Evolutionary conservation across 2,329 filamentous ascomycete species (phyloP).

Genomic region (Neonectria ditissima): DNA sequence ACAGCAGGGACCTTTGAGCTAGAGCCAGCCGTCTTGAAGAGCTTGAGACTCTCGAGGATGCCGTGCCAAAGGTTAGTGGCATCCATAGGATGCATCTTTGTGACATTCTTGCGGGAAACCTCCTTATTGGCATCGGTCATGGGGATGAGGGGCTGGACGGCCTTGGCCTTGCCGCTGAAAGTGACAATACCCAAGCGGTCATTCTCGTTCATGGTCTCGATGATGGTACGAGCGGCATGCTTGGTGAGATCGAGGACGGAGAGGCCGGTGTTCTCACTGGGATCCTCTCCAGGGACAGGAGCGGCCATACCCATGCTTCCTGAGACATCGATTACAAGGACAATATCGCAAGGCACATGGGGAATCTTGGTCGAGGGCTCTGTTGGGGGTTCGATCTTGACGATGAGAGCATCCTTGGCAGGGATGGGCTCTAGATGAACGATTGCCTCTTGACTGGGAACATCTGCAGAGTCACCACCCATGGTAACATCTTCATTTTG

Average conservation of each 20-base stretch:
- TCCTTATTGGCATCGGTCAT: conserved; percentile 63
- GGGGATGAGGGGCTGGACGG: conserved; percentile 58
- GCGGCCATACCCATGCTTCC: conserved; percentile 65
- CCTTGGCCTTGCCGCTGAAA: conserved; percentile 57
- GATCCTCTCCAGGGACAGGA: conserved; percentile 57
- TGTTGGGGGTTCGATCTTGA: conserved; percentile 60
- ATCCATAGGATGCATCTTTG: conserved; percentile 52
- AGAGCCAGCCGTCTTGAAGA: conserved; percentile 54
- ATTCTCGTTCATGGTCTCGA: conserved; percentile 65
- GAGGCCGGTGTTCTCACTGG: conserved; percentile 62
- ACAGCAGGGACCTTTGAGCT: conserved; percentile 60
- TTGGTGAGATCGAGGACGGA: conserved; percentile 70
- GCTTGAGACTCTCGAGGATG: conserved; percentile 60
- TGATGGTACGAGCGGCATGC: conserved; percentile 68
- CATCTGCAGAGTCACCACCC: neutral
- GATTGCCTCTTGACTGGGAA: conserved; percentile 29
- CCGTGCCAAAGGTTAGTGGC: conserved; percentile 71
- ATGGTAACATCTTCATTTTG: conserved; percentile 4
- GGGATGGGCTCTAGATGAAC: conserved; percentile 56
- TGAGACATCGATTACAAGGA: conserved; percentile 72
- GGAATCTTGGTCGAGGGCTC: conserved; percentile 44
- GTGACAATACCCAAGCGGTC: conserved; percentile 71
- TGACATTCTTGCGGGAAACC: conserved; percentile 55
- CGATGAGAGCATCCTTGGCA: conserved; percentile 54
- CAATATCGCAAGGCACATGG: conserved; percentile 69